Base-by-base conservation (phyloP, 805 yeast species). In the Danielia reshetovae region DNA sequence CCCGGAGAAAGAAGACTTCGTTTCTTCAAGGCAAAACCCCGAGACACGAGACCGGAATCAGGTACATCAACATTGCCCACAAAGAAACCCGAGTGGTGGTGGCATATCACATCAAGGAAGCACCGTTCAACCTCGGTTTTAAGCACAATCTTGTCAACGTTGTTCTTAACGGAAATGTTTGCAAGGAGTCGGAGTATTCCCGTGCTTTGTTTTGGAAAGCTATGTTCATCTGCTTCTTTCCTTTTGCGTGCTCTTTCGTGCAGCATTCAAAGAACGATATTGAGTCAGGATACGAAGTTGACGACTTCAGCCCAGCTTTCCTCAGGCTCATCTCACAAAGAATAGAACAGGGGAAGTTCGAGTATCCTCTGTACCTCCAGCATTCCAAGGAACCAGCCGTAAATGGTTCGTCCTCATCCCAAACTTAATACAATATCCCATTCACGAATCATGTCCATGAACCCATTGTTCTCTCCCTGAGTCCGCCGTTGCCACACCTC, bases 371-470 rank as follows among this genome's bases (percentile, higher is more conserved):
- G 27, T 3, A 22, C 24, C 5, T 16, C 26, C n/a, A n/a, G n/a
- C n/a, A 12, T 30, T 22, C 4, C 11, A 18, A 15, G 22, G 5
- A 5, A n/a, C n/a, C n/a, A n/a, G n/a, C n/a, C n/a, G n/a, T n/a
- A n/a, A n/a, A n/a, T n/a, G 10, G 18, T 9, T 22, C 12, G n/a
- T 4, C 10, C n/a, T 41, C 43, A 64, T 3, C 62, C 65, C 29
- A 68, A 48, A 39, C 62, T 57, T 36, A 68, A 50, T 5, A 59
- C 61, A 10, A 65, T 51, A 19, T 70, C 78, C 81, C 81, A 76
- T 38, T 70, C 76, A 34, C 76, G 61, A 1, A 75, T 58, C 56
- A 75, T 49, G 43, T 75, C 79, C 60, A 76, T 62, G 70, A 78
- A 75, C 19, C 75, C 72, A 17, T 45, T 34, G 32, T 60, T 51